phyloP scores from a whole-genome alignment of 2,329 filamentous ascomycete genomes.

The Zymoseptoria passerinii region DNA sequence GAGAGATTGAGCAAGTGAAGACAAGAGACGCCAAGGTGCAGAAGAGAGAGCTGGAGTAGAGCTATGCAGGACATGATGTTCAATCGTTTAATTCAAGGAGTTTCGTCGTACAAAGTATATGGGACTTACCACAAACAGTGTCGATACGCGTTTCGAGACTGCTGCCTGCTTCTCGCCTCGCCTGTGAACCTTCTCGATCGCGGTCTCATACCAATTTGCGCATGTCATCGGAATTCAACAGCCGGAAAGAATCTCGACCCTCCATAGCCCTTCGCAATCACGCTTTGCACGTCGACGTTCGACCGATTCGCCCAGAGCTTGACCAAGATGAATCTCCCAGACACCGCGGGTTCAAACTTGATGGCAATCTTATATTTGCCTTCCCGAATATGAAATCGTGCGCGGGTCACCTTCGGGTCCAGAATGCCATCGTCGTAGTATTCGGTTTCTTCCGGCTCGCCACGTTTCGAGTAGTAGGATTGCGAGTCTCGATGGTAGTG shows the following conservation, averaged over 20 bases:
- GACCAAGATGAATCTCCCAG: slow-evolving; percentile 64
- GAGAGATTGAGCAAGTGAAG: background rate
- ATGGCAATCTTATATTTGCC: slow-evolving; percentile 80
- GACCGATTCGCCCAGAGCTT: slow-evolving; percentile 79
- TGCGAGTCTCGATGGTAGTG: background rate
- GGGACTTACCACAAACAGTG: too few relatives aligned
- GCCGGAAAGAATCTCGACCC: slow-evolving; percentile 67
- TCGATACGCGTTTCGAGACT: too few relatives aligned
- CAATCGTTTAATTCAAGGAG: too few relatives aligned
- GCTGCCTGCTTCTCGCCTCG: too few relatives aligned
- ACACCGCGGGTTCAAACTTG: slow-evolving; percentile 71
- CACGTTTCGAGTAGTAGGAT: slow-evolving; percentile 9
- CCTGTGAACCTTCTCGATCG: too few relatives aligned
- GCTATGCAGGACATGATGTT: background rate
- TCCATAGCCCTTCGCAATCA: slow-evolving; percentile 74
- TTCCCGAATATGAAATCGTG: slow-evolving; percentile 74
- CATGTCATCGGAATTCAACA: slow-evolving; percentile 8
- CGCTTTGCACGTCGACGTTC: slow-evolving; percentile 85
- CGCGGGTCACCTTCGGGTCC: slow-evolving; percentile 43
- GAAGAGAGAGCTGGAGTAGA: background rate
- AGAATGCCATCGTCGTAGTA: slow-evolving; percentile 17
- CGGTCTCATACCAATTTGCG: too few relatives aligned
- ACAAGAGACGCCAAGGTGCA: background rate
- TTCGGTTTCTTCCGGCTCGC: slow-evolving; percentile 4
- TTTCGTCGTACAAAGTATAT: too few relatives aligned